Evolutionary conservation across 202 grass and related monocot species (phyloP), one percentile per base, ranked within the genome.

Genomic region (Bolboschoenoplectus hybrid): DNA sequence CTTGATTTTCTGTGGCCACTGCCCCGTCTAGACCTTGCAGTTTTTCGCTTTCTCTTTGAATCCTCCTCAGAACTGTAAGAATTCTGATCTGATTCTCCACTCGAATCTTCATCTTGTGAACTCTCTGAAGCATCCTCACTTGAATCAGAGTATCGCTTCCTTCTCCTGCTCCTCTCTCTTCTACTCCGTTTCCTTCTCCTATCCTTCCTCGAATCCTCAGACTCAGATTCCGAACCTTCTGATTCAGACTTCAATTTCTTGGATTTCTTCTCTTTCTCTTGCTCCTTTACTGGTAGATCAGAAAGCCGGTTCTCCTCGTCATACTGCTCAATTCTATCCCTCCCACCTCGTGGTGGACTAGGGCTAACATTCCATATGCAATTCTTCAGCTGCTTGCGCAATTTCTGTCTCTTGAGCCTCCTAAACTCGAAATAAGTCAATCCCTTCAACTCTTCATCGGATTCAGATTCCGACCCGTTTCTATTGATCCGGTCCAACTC

Each of bases 321-420:
- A 50, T 89, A 90, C 40, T 82, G 19, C 52, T 85, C 81, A 9
- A 71, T 84, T 19, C 85, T 81, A 77, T 82, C 86, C 69, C 84
- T 89, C 2, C 86, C 90, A 39, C 85, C 58, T 5, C 89, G 92
- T 8, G 93, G 92, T 8, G 93, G 93, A 62, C 92, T 99, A 10
- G 97, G 92, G 20, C 87, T 92, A 63, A 87, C 85, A 68, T 90
- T 93, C 92, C 89, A 99, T 61, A 94, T 97, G 87, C 93, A 97
- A 46, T 88, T 87, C 89, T 91, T 95, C 45, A 88, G 67, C 49
- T 84, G 87, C 81, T 94, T 96, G 35, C 88, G 85, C 66, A 96
- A 85, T 86, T 97, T 94, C 90, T 99, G 85, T 64, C 93, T 88
- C 88, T 99, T 94, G 60, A 92, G 17, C 80, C 93, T 86, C 85